Evolutionary conservation across 495 filamentous ascomycete species (phyloP).

Genomic region (Penicillium cosmopolitanum): DNA sequence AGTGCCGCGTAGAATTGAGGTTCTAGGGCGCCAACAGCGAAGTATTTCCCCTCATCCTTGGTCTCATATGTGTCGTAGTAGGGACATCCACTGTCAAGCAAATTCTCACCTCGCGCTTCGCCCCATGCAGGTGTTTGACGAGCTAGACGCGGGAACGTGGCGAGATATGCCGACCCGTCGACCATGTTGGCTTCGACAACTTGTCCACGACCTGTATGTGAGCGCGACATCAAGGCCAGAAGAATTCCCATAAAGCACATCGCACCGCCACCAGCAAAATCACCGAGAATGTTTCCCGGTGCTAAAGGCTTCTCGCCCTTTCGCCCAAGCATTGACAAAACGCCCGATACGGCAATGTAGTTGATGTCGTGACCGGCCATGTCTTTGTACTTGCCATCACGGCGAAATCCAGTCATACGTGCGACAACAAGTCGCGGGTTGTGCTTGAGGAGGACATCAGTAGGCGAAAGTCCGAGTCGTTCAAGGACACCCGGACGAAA

Average conservation of each 20-base stretch:
- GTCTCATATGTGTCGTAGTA: slow-evolving; percentile 91
- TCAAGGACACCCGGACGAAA: slow-evolving; percentile 91
- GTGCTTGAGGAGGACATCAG: slow-evolving; percentile 56
- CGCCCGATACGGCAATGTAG: slow-evolving; percentile 87
- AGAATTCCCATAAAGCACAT: slow-evolving; percentile 66
- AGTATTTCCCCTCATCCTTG: slow-evolving; percentile 72
- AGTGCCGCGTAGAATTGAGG: slow-evolving; percentile 78
- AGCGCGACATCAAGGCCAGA: slow-evolving; percentile 46
- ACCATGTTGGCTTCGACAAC: slow-evolving; percentile 97
- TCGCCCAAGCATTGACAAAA: slow-evolving; percentile 74
- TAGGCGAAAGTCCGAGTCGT: slow-evolving; percentile 73
- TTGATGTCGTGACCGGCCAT: slow-evolving; percentile 99
- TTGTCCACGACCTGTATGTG: slow-evolving; percentile 69
- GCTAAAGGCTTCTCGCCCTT: slow-evolving; percentile 69
- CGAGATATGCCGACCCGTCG: slow-evolving; percentile 79
- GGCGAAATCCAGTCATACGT: slow-evolving; percentile 85
- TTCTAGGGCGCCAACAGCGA: slow-evolving; percentile 91
- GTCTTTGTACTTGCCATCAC: slow-evolving; percentile 77
- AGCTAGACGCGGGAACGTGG: slow-evolving; percentile 71
- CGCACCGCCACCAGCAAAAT: slow-evolving; percentile 91
- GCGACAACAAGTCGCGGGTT: slow-evolving; percentile 84
- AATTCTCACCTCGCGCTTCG: slow-evolving; percentile 69
- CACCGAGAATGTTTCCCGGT: slow-evolving; percentile 81
- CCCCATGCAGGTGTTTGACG: slow-evolving; percentile 62
- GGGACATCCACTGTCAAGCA: slow-evolving; percentile 82